These are phyloP conservation scores for Ecytonucleospora hepatopenaei DNA, from an alignment of 371 early-diverging fungal genomes.

Conservation along the genomic window DNA sequence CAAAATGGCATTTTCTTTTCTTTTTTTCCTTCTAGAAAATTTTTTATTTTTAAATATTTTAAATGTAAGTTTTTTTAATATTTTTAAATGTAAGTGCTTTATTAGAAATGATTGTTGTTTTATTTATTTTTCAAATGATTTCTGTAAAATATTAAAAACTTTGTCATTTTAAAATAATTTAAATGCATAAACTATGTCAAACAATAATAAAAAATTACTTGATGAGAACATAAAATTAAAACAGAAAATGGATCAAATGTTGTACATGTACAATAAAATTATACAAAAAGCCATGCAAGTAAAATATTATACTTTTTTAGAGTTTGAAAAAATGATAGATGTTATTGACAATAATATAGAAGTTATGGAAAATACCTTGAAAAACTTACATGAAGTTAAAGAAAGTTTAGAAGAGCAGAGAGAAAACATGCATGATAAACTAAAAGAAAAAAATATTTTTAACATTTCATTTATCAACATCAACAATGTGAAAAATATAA, in stretches of 20 bases:
- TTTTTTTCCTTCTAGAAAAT: background rate
- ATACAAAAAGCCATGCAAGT: background rate
- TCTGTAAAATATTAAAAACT: too few relatives aligned
- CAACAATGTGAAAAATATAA: too few relatives aligned
- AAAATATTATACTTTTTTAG: background rate
- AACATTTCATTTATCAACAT: too few relatives aligned
- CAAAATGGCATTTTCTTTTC: background rate
- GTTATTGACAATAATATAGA: slow-evolving; percentile 2
- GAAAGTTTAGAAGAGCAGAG: too few relatives aligned
- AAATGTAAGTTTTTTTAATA: background rate
- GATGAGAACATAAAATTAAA: slow-evolving; percentile 34
- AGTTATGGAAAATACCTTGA: background rate
- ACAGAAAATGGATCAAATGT: slow-evolving; percentile 8
- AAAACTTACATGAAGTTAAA: too few relatives aligned
- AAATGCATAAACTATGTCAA: too few relatives aligned
- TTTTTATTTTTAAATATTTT: background rate
- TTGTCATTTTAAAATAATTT: too few relatives aligned
- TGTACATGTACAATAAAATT: slow-evolving; percentile 3
- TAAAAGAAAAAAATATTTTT: too few relatives aligned
- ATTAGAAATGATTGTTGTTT: too few relatives aligned
- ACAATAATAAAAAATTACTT: slow-evolving; percentile 35
- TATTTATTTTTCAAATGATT: background rate
- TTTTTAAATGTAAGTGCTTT: too few relatives aligned
- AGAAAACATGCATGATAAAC: too few relatives aligned
- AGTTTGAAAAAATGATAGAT: slow-evolving; percentile 4